phyloP scores from a whole-genome alignment of 768 basidiomycete species.

The Suillus paluster region DNA sequence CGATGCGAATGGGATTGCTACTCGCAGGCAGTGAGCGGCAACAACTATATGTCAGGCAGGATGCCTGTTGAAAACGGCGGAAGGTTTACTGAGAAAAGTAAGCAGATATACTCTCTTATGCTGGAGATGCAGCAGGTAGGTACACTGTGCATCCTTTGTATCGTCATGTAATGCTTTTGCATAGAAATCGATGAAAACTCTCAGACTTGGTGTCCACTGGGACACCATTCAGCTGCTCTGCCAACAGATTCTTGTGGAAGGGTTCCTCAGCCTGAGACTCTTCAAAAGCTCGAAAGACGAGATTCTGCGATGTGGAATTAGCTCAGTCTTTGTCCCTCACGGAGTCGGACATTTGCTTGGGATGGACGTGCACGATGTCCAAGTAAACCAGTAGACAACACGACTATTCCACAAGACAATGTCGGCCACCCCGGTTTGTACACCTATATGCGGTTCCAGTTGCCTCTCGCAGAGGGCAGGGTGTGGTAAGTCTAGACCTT shows the following conservation, averaged over 20 bases:
- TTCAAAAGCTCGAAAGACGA: slow-evolving; percentile 75
- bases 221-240: slow-evolving; percentile 84
- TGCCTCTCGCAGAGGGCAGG: slow-evolving; percentile 78
- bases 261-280: slow-evolving; percentile 84
- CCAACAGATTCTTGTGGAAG: slow-evolving; percentile 80
- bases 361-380: slow-evolving; percentile 93
- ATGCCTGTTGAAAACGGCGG: slow-evolving; percentile 96
- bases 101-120: slow-evolving; percentile 85
- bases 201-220: slow-evolving; percentile 85
- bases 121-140: slow-evolving; percentile 85
- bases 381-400: slow-evolving; percentile 69
- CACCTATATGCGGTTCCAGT: slow-evolving; percentile 75
- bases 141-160: background rate
- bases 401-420: slow-evolving; percentile 45
- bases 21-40: slow-evolving; percentile 59
- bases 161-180: background rate
- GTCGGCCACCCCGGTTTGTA: slow-evolving; percentile 71
- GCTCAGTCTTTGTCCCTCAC: slow-evolving; percentile 92
- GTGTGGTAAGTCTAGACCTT: slow-evolving; percentile 62
- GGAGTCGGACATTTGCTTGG: slow-evolving; percentile 92
- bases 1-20: slow-evolving; percentile 84
- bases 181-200: slow-evolving; percentile 69
- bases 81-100: slow-evolving; percentile 80
- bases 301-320: slow-evolving; percentile 77
- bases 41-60: background rate